phyloP scores from a whole-genome alignment of 495 filamentous ascomycete species.

The Rusavskia elegans region DNA sequence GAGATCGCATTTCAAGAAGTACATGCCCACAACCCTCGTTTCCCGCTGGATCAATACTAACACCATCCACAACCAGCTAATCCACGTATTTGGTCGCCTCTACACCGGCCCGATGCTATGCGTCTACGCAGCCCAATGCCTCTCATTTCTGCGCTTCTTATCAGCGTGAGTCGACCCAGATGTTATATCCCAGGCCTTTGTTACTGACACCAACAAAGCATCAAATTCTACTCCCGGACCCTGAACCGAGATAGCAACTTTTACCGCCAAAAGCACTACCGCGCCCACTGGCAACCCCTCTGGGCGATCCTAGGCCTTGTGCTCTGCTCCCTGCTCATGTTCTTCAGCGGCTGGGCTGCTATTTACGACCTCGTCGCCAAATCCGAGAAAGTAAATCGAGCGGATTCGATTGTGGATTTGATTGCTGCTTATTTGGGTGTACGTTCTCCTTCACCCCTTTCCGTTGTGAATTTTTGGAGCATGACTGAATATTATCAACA shows the following conservation, averaged over 20 bases:
- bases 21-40: background rate
- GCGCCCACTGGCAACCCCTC: conserved; percentile 18
- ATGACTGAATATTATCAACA: too few relatives aligned
- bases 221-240: conserved; percentile 4
- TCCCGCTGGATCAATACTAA: background rate
- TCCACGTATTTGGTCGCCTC: conserved; percentile 18
- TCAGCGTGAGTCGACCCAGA: conserved; percentile 17
- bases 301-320: conserved; percentile 17
- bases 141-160: conserved; percentile 27
- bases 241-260: conserved; percentile 8
- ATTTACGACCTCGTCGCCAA: conserved; percentile 13
- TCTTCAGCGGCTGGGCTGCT: conserved; percentile 16
- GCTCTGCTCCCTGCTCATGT: conserved; percentile 8
- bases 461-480: too few relatives aligned
- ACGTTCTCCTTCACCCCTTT: background rate
- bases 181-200: background rate
- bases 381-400: background rate
- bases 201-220: background rate
- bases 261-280: conserved; percentile 13
- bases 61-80: conserved; percentile 12
- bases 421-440: conserved; percentile 9
- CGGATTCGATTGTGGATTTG: conserved; percentile 11
- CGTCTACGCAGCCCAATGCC: conserved; percentile 26
- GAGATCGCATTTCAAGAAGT: conserved; percentile 19
- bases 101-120: conserved; percentile 21